phyloP scores from a whole-genome alignment of 1,139 yeast species.

The Chernovozyma sophiae-reginae region DNA sequence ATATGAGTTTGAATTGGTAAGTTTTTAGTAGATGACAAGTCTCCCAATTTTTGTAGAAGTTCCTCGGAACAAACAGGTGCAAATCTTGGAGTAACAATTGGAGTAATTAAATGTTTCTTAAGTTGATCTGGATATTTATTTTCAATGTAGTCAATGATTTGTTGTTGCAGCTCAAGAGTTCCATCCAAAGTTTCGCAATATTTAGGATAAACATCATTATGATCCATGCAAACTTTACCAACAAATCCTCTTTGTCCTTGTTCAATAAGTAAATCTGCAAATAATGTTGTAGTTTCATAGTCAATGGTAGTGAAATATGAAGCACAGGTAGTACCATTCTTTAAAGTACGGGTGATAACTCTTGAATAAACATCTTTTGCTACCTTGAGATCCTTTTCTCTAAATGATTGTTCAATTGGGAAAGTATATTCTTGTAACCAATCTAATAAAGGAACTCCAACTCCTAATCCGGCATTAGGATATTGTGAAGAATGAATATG shows the following conservation, averaged over 20 bases:
- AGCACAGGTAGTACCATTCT: slow-evolving; percentile 87
- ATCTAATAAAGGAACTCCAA: slow-evolving; percentile 77
- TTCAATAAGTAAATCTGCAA: slow-evolving; percentile 66
- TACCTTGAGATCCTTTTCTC: slow-evolving; percentile 19
- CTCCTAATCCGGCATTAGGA: slow-evolving; percentile 91
- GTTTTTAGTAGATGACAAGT: slow-evolving; percentile 41
- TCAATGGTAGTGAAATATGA: slow-evolving; percentile 90
- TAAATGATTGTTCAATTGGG: slow-evolving; percentile 64
- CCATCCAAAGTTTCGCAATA: slow-evolving; percentile 62
- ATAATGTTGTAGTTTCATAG: slow-evolving; percentile 63
- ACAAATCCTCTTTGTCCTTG: slow-evolving; percentile 84
- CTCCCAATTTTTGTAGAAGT: slow-evolving; percentile 61
- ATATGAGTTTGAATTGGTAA: slow-evolving; percentile 88
- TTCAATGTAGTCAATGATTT: slow-evolving; percentile 55
- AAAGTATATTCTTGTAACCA: slow-evolving; percentile 89
- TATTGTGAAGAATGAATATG: slow-evolving; percentile 97
- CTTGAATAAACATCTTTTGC: slow-evolving; percentile 62
- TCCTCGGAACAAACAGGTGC: slow-evolving; percentile 82
- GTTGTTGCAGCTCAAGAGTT: slow-evolving; percentile 53
- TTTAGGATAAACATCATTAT: slow-evolving; percentile 58
- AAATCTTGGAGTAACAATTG: slow-evolving; percentile 88
- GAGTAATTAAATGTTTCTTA: slow-evolving; percentile 22
- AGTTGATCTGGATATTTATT: slow-evolving; percentile 27
- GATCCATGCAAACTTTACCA: slow-evolving; percentile 91
- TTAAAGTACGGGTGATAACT: slow-evolving; percentile 63